Conservation (phyloP, 2,329 filamentous ascomycete genomes). For the Verticillium dahliae region DNA sequence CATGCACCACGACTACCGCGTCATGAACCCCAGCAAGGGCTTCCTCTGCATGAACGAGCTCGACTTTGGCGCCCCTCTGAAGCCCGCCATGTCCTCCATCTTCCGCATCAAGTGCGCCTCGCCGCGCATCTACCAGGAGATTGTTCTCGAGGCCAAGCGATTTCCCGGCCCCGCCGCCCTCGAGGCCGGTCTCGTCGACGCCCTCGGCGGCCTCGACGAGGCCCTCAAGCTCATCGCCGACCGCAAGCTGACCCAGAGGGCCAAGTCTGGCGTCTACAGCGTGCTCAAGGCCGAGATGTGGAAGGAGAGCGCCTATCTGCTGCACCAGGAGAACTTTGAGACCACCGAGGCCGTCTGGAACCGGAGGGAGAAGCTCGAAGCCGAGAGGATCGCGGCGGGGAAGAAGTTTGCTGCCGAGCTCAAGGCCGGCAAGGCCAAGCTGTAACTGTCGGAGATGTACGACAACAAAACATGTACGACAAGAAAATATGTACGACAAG, state of each 20-base stretch:
- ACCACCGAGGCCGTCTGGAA: conserved; percentile 42
- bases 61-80: conserved; percentile 70
- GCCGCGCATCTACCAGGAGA: conserved; percentile 47
- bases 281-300: conserved; percentile 72
- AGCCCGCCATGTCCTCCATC: conserved; percentile 65
- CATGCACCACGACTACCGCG: conserved; percentile 77
- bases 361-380: conserved; percentile 31
- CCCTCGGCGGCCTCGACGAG: conserved; percentile 57
- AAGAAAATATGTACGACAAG: too few species aligned
- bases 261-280: conserved; percentile 61
- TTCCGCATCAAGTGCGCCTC: conserved; percentile 62
- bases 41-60: conserved; percentile 78
- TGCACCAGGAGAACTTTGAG: conserved; percentile 46
- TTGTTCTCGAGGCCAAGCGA: conserved; percentile 69
- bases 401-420: conserved; percentile 41
- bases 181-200: conserved; percentile 62
- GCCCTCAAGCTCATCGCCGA: conserved; percentile 53
- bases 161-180: conserved; percentile 59
- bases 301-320: conserved; percentile 52
- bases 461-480: too few species aligned
- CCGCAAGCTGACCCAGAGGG: conserved; percentile 54
- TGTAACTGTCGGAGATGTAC: conserved; percentile 14
- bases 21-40: conserved; percentile 65
- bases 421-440: conserved; percentile 28
- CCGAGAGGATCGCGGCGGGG: conserved; percentile 38